Evolutionary conservation across 371 early-diverging fungal species (phyloP), one percentile per base, ranked within the genome.

Genomic region (Lichtheimia corymbifera): DNA sequence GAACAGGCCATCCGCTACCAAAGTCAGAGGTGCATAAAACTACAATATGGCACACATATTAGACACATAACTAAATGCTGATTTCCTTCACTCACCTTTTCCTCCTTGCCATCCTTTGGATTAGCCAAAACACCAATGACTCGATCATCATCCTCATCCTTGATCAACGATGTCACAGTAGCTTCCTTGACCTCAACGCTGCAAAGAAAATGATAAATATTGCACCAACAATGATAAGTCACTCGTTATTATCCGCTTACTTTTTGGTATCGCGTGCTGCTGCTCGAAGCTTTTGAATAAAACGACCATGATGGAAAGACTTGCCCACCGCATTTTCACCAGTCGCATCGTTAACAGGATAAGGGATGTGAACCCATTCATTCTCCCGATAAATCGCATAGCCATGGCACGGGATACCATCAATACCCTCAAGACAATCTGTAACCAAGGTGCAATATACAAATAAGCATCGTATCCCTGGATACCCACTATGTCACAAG

Each of bases 271-370:
- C 63, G 12, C 74, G 75, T 27, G 91, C 91, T 14, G 89, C 89
- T 44, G 82, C 74, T 58, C 98, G 74, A 18, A 98, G 70, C 4
- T 91, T 92, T 77, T 85, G 88, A 55, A 98, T 88, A 68, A 98
- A 91, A 53, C 92, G 81, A 13, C 98, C 98, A 59, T 98, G 97
- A 67, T 98, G 97, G 68, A 98, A 97, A 1, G 93, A 89, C 50
- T 80, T 75, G 42, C 98, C 97, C 60, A 63, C 59, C 4, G 73
- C 67, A 40, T 71, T 55, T 40, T 80, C 73, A 22, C 81, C 82
- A 17, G 83, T 81, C 27, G 55, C 61, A 3, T 86, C 74, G 30
- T 81, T 58, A 2, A 53, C 58, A 52, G 82, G 82, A 63, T 92
- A 91, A 15, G 89, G 87, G 60, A 92, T 80, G 24, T 83, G 76